Percentiles rank a stretch among this genome's conserved stretches.
Conservation (phyloP, 352 stramenopile genomes). For the Globisporangium spiculum region DNA sequence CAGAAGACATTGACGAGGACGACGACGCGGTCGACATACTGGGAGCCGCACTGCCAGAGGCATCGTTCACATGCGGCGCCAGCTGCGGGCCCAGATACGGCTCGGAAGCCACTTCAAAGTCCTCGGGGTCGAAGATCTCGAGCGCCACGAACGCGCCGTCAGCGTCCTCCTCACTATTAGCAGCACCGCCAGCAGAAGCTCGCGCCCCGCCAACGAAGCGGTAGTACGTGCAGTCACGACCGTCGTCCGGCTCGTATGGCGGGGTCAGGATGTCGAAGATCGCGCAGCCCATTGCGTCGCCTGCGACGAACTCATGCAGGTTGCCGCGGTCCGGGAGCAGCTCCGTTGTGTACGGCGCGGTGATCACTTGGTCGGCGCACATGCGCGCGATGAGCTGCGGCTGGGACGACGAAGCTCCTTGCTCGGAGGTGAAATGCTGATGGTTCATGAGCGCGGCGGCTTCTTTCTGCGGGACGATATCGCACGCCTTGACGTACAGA, state of each 20-base stretch:
- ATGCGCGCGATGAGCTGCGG: constrained; percentile 34
- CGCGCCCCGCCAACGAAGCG: constrained; percentile 34
- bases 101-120: constrained; percentile 58
- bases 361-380: constrained; percentile 34
- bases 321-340: constrained; percentile 71
- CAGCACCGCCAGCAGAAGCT: constrained; percentile 9
- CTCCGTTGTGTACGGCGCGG: constrained; percentile 63
- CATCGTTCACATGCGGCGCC: neutral
- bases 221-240: constrained; percentile 77
- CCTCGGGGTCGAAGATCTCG: constrained; percentile 42
- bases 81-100: constrained; percentile 46
- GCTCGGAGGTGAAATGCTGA: neutral
- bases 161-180: neutral
- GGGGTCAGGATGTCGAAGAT: constrained; percentile 87
- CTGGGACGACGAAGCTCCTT: neutral
- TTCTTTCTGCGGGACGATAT: constrained; percentile 30
- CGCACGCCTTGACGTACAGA: constrained; percentile 61
- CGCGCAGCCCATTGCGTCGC: constrained; percentile 63
- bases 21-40: neutral
- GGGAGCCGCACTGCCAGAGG: neutral
- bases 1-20: constrained; percentile 4
- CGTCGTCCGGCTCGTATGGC: constrained; percentile 67
- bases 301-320: constrained; percentile 77
- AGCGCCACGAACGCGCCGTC: constrained; percentile 26
- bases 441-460: neutral